phyloP scores from a whole-genome alignment of 768 basidiomycete genomes.

The Tricholoma saponaceum region DNA sequence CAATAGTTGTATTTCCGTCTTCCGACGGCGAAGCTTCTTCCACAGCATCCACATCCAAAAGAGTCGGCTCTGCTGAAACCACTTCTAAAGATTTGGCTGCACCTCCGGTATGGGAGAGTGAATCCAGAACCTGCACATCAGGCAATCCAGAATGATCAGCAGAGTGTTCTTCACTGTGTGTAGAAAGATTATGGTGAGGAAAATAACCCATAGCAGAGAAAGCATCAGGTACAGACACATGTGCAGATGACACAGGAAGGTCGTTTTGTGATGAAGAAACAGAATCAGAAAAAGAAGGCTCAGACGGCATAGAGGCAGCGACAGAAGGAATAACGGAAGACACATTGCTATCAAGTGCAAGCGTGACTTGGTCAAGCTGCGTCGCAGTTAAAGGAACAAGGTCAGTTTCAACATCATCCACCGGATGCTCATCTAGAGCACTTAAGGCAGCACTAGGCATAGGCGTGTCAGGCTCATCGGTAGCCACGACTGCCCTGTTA shows the following conservation, averaged over 20 bases:
- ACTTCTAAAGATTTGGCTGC: constrained; percentile 34
- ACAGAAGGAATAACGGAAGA: constrained; percentile 10
- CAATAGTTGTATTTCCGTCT: constrained; percentile 20
- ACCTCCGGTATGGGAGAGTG: constrained; percentile 6
- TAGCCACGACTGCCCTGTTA: constrained; percentile 10
- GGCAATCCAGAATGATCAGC: constrained; percentile 42
- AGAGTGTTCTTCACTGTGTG: constrained; percentile 40
- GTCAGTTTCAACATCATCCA: constrained; percentile 8
- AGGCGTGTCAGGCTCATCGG: constrained; percentile 20
- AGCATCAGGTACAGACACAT: constrained; percentile 49
- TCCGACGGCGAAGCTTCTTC: constrained; percentile 16
- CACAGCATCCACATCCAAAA: constrained; percentile 40
- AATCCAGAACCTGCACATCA: constrained; percentile 38
- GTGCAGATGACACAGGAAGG: constrained; percentile 25
- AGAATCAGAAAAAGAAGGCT: constrained; percentile 25
- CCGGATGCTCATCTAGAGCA: constrained; percentile 9
- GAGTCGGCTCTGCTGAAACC: constrained; percentile 48
- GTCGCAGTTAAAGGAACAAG: background rate
- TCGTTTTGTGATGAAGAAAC: constrained; percentile 29
- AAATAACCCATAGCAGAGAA: constrained; percentile 28
- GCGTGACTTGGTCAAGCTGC: background rate
- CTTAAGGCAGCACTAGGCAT: constrained; percentile 17
- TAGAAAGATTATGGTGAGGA: constrained; percentile 35
- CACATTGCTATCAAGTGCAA: constrained; percentile 7
- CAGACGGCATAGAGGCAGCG: constrained; percentile 7